Conservation (phyloP, 495 filamentous ascomycete species). For the Thermothielavioides terrestris region DNA sequence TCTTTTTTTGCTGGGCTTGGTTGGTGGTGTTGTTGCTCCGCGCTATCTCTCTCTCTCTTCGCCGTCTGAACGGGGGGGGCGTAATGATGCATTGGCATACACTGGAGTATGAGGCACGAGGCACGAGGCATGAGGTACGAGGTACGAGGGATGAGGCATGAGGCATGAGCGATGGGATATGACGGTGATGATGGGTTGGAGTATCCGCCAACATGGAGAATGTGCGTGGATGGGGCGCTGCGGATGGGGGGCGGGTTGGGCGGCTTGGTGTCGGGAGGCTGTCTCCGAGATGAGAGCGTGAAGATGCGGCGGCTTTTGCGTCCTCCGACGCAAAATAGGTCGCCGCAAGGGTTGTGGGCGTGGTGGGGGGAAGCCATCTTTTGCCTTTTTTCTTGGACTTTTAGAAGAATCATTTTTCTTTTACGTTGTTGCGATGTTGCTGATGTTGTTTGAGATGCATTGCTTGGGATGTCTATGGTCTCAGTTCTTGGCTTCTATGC, state of each 20-base stretch:
- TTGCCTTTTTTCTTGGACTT: conserved; percentile 7
- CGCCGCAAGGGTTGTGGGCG: background rate
- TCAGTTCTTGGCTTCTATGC: background rate
- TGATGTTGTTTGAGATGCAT: conserved; percentile 2
- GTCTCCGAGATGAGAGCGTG: too few species aligned
- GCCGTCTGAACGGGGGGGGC: too few species aligned
- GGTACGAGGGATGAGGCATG: background rate
- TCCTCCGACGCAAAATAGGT: conserved; percentile 8
- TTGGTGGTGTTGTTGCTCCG: conserved; percentile 4
- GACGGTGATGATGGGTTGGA: background rate
- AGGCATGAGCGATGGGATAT: conserved; percentile 8
- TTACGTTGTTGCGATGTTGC: background rate
- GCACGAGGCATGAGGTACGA: conserved; percentile 1
- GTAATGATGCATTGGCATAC: conserved; percentile 14
- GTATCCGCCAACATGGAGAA: too few species aligned
- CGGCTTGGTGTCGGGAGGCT: background rate
- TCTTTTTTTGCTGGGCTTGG: background rate
- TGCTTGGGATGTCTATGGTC: background rate
- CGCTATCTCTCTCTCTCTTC: background rate
- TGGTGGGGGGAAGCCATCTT: conserved; percentile 1
- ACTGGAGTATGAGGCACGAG: conserved; percentile 11
- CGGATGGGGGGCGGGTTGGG: background rate
- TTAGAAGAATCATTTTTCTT: conserved; percentile 6
- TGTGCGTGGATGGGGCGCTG: too few species aligned
- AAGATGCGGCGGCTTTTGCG: background rate